These are phyloP conservation scores for Hyaloscypha hepaticicola DNA, from an alignment of 495 filamentous ascomycete genomes.

Conservation along the genomic window DNA sequence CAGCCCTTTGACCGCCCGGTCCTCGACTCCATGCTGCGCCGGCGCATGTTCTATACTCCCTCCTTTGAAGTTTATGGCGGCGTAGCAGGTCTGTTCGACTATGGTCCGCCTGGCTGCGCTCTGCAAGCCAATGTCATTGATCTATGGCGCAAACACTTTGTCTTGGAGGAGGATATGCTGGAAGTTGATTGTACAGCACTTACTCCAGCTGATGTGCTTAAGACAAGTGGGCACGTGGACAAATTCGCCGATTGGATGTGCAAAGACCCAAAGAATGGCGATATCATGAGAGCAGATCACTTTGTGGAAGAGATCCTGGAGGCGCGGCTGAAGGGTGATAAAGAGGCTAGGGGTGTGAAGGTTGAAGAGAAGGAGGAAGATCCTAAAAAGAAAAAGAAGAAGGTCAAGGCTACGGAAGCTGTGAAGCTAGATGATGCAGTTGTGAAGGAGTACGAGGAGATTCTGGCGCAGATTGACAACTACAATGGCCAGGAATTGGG, in stretches of 20 bases:
- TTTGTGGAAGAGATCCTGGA: conserved; percentile 93
- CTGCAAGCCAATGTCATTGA: conserved; percentile 86
- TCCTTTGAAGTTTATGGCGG: conserved; percentile 93
- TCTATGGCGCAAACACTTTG: conserved; percentile 88
- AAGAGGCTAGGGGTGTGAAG: conserved; percentile 56
- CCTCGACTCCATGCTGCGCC: conserved; percentile 81
- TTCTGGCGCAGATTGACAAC: conserved; percentile 75
- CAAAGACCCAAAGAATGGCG: conserved; percentile 96
- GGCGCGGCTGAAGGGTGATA: conserved; percentile 66
- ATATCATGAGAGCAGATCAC: conserved; percentile 95
- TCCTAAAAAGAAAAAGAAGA: conserved; percentile 61
- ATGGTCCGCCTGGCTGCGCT: conserved; percentile 72
- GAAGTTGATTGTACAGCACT: conserved; percentile 85
- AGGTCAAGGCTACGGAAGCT: conserved; percentile 49
- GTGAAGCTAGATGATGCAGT: conserved; percentile 66
- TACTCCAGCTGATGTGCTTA: conserved; percentile 86
- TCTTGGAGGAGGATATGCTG: conserved; percentile 87
- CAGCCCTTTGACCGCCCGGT: conserved; percentile 77
- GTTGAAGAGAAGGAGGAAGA: conserved; percentile 61
- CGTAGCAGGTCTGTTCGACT: conserved; percentile 82
- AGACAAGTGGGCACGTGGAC: conserved; percentile 96
- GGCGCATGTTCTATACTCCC: conserved; percentile 91
- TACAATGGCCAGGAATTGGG: conserved; percentile 71
- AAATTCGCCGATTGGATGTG: conserved; percentile 99
- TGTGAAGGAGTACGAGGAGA: conserved; percentile 69